These are phyloP conservation scores for Petasospora fabianii DNA, from an alignment of 1,139 yeast genomes.

Conservation along the genomic window DNA sequence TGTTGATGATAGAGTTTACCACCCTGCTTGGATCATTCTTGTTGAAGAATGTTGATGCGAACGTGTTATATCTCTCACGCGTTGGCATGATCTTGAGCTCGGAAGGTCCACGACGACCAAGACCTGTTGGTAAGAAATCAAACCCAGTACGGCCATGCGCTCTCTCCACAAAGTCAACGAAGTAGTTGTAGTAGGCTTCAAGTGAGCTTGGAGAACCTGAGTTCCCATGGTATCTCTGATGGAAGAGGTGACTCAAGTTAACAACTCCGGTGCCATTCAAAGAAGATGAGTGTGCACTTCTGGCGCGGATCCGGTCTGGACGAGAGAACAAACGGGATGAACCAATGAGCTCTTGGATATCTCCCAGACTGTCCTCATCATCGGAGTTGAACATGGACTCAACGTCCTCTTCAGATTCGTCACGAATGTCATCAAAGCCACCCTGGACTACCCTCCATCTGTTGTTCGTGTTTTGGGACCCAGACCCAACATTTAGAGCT, in stretches of 20 bases:
- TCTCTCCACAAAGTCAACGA: constrained; percentile 11
- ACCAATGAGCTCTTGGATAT: constrained; percentile 11
- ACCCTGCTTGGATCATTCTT: constrained; percentile 42
- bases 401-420: constrained; percentile 16
- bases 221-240: constrained; percentile 1
- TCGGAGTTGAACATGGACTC: constrained; percentile 24
- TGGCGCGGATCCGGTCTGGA: constrained; percentile 9
- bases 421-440: constrained; percentile 32
- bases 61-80: constrained; percentile 66
- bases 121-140: constrained; percentile 7
- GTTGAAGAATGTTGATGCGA: constrained; percentile 47
- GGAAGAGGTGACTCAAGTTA: constrained; percentile 5
- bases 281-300: background rate
- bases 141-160: constrained; percentile 1
- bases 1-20: constrained; percentile 49
- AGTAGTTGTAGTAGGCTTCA: constrained; percentile 12
- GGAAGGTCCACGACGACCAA: constrained; percentile 4
- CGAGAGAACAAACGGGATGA: constrained; percentile 2
- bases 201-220: background rate
- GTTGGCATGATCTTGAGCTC: constrained; percentile 18
- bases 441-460: constrained; percentile 24
- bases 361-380: constrained; percentile 9
- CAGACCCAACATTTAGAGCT: constrained; percentile 29
- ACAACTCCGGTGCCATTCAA: background rate
- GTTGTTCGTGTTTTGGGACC: constrained; percentile 21